Conservation (phyloP, 495 filamentous ascomycete species). For the Xylaria cubensis region DNA sequence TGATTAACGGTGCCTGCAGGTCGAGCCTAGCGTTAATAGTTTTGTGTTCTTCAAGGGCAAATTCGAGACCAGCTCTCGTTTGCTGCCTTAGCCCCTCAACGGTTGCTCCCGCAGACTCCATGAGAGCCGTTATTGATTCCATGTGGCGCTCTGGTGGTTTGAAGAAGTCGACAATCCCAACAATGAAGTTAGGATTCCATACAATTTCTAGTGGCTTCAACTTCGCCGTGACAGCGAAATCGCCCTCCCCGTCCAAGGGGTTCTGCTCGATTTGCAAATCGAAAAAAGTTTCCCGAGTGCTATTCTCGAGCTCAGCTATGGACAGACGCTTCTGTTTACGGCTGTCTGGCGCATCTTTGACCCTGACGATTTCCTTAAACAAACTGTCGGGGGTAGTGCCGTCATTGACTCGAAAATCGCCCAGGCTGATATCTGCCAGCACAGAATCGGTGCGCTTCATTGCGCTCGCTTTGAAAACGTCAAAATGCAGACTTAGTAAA, state of each 20-base stretch:
- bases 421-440: slow-evolving; percentile 84
- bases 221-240: slow-evolving; percentile 87
- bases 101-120: slow-evolving; percentile 93
- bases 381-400: slow-evolving; percentile 90
- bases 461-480: slow-evolving; percentile 87
- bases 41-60: slow-evolving; percentile 96
- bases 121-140: slow-evolving; percentile 93
- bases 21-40: slow-evolving; percentile 96
- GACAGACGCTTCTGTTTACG: slow-evolving; percentile 55
- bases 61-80: slow-evolving; percentile 93
- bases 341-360: slow-evolving; percentile 79
- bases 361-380: slow-evolving; percentile 90
- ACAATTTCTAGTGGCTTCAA: slow-evolving; percentile 95
- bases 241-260: slow-evolving; percentile 88
- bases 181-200: slow-evolving; percentile 91
- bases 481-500: slow-evolving; percentile 88
- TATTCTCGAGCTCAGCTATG: slow-evolving; percentile 68
- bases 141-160: slow-evolving; percentile 94
- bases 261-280: slow-evolving; percentile 91
- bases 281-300: slow-evolving; percentile 79
- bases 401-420: slow-evolving; percentile 92
- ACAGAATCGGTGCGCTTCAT: slow-evolving; percentile 89
- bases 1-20: slow-evolving; percentile 93
- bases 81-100: slow-evolving; percentile 94
- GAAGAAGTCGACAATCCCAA: slow-evolving; percentile 92